These are phyloP conservation scores for Trypanosoma brucei DNA, from an alignment of 208 protist species.

Conservation along the genomic window DNA sequence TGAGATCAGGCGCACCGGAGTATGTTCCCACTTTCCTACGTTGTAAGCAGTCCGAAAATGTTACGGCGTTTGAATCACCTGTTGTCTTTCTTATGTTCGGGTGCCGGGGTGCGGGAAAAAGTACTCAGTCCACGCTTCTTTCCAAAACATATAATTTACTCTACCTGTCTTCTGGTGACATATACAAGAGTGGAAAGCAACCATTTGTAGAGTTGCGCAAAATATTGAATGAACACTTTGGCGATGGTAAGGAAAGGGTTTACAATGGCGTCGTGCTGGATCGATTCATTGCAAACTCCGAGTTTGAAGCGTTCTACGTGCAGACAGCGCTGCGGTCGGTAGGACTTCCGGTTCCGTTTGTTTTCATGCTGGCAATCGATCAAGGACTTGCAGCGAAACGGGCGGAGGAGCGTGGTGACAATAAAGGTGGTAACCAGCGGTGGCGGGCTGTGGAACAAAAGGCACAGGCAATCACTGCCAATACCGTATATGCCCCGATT, in stretches of 20 bases:
- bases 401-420: conserved; percentile 43
- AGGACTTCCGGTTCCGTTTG: conserved; percentile 61
- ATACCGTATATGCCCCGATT: conserved; percentile 57
- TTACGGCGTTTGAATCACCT: conserved; percentile 19
- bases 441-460: conserved; percentile 74
- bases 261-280: conserved; percentile 83
- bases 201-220: conserved; percentile 66
- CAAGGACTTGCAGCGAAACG: conserved; percentile 51
- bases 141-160: conserved; percentile 72
- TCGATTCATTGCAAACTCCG: conserved; percentile 73
- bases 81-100: conserved; percentile 78
- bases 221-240: conserved; percentile 61
- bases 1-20: background rate
- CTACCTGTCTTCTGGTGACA: conserved; percentile 58
- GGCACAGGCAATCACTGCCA: conserved; percentile 49
- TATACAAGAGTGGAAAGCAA: conserved; percentile 66
- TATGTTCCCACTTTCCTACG: background rate
- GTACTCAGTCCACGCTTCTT: conserved; percentile 49
- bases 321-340: conserved; percentile 48
- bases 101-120: conserved; percentile 78
- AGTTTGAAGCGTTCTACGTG: conserved; percentile 83
- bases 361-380: conserved; percentile 73
- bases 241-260: conserved; percentile 28
- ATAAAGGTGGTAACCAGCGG: conserved; percentile 40
- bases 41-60: background rate